A percentile compares a stretch with the other conserved stretches of the same genome.
These are phyloP conservation scores for Pyrenophora teres DNA, from an alignment of 2,329 filamentous ascomycete genomes.

Conservation along the genomic window DNA sequence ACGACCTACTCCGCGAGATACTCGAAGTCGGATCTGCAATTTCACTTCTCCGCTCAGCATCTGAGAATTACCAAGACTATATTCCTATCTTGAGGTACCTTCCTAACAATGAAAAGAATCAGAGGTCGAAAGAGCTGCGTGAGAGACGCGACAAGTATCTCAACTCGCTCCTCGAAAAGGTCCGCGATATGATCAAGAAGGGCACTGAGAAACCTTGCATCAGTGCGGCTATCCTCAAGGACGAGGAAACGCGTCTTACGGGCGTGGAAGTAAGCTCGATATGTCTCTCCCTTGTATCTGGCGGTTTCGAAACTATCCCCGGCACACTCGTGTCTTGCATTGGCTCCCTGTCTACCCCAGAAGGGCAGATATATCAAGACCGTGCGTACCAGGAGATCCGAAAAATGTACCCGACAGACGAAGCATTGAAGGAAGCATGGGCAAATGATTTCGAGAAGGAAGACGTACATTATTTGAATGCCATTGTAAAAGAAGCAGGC, in stretches of 20 bases:
- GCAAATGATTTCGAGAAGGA: conserved; percentile 51
- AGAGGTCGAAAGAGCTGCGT: conserved; percentile 53
- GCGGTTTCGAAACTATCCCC: conserved; percentile 61
- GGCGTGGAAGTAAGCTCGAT: conserved; percentile 61
- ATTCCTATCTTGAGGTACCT: conserved; percentile 56
- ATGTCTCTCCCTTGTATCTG: conserved; percentile 58
- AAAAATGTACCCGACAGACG: conserved; percentile 48
- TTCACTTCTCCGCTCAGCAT: conserved; percentile 55
- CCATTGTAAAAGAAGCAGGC: conserved; percentile 59
- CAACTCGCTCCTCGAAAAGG: conserved; percentile 56
- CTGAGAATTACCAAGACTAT: conserved; percentile 61
- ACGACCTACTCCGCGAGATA: conserved; percentile 58
- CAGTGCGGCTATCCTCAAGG: conserved; percentile 59
- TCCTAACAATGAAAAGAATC: conserved; percentile 59
- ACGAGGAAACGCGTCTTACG: conserved; percentile 58
- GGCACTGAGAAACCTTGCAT: conserved; percentile 61
- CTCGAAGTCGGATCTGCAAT: conserved; percentile 60
- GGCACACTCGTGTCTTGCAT: conserved; percentile 59
- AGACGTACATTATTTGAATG: conserved; percentile 55
- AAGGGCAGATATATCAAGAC: conserved; percentile 59
- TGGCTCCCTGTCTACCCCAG: conserved; percentile 55
- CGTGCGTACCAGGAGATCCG: conserved; percentile 59
- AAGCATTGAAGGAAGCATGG: conserved; percentile 55
- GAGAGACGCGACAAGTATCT: conserved; percentile 57
- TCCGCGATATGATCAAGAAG: conserved; percentile 57